Base-by-base conservation (phyloP, 257 asterid genomes). In the Plantago ovata region DNA sequence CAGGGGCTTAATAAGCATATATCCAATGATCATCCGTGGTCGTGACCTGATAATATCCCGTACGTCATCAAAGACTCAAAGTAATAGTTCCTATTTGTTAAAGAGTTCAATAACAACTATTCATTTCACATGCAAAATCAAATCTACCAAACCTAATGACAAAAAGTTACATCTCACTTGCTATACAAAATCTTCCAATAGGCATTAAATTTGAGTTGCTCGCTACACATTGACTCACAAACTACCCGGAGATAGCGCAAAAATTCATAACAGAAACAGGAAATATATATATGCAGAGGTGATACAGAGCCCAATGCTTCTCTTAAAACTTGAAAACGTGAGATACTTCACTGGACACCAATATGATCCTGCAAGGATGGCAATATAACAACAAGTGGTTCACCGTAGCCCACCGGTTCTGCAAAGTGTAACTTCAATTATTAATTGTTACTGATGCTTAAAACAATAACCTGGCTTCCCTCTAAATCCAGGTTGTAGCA, bases 371-470 rank as follows among this genome's bases (percentile, higher is more conserved):
- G 64, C 15, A 59, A 59, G 1, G 72, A 75, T 11, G 81, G 81
- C 56, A 72, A 59, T 8, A 79, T 77, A 11, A 79, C 84, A 16
- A 79, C 52, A 13, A 79, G 73, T 12, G 84, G 79, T 61, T 79
- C 84, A 38, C 84, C 84, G 55, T 65, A 79, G 22, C 84, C 81
- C 32, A 64, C 67, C 22, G 81, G 58, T 47, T 72, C 81, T 71
- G 81, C 23, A 67, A 11, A 19, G 23, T 14, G 54, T 15, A 19
- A 10, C 32, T 9, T 13, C 15, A 22, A 23, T 16, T 42, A 54
- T 48, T n/a, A n/a, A n/a, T n/a, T n/a, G n/a, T n/a, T n/a, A n/a
- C n/a, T n/a, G n/a, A n/a, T n/a, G n/a, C n/a, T n/a, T n/a, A n/a
- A n/a, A n/a, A n/a, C n/a, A n/a, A n/a, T n/a, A n/a, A n/a, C n/a